Conservation (phyloP, 108 stramenopile species). For the Nitzschia palea region DNA sequence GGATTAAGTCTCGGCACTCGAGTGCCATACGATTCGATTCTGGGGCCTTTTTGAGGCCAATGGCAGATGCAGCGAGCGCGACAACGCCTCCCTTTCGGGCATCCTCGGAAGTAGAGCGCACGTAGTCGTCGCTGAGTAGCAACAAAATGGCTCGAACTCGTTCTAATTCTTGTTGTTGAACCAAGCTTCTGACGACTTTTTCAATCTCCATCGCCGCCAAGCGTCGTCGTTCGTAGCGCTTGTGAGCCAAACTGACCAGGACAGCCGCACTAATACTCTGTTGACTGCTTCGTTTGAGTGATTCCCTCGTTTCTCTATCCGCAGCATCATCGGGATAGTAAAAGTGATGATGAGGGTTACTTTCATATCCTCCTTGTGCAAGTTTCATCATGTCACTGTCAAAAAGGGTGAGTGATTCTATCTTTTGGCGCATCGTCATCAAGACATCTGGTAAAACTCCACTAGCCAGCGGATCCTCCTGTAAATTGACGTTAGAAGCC, state of each 20-base stretch:
- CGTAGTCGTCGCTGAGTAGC: conserved; percentile 83
- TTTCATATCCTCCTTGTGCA: conserved; percentile 12
- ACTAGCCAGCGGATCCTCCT: conserved; percentile 28
- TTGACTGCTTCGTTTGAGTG: conserved; percentile 75
- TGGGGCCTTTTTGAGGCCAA: conserved; percentile 82
- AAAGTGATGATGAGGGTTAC: conserved; percentile 1
- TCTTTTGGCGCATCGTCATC: conserved; percentile 74
- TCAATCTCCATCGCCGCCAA: conserved; percentile 92
- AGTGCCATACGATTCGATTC: conserved; percentile 29
- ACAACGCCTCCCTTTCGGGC: conserved; percentile 89
- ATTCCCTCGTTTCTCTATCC: conserved; percentile 60
- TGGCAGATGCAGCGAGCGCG: conserved; percentile 84
- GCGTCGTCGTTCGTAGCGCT: conserved; percentile 84
- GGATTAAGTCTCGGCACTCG: conserved; percentile 74
- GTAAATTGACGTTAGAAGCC: not conserved
- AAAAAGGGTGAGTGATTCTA: conserved; percentile 72
- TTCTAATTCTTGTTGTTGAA: conserved; percentile 66
- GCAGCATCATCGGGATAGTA: conserved; percentile 33
- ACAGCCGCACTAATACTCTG: conserved; percentile 82
- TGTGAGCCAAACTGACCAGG: conserved; percentile 84
- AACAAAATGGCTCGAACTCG: conserved; percentile 79
- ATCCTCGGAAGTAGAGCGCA: conserved; percentile 82
- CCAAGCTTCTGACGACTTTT: conserved; percentile 78
- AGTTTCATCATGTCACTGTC: conserved; percentile 66
- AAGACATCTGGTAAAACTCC: conserved; percentile 75